Conservation (phyloP, 495 filamentous ascomycete species). For the Aspergillus steynii region DNA sequence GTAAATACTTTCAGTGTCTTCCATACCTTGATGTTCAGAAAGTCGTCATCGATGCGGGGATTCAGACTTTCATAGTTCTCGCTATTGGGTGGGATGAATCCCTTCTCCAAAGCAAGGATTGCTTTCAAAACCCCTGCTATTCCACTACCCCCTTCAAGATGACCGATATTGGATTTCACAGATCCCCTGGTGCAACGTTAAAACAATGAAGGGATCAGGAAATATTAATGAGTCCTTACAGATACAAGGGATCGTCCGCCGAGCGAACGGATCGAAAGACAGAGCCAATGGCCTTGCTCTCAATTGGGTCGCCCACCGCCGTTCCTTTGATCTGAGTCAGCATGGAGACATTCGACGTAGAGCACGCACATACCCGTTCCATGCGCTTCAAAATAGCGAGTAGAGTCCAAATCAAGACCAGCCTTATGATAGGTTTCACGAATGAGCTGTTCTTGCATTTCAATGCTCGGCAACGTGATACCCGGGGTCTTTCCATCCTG, state of each 20-base stretch:
- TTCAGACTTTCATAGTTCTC: constrained; percentile 22
- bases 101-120: constrained; percentile 40
- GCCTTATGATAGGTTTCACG: constrained; percentile 39
- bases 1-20: background rate
- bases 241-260: constrained; percentile 23
- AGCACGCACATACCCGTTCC: constrained; percentile 29
- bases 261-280: constrained; percentile 16
- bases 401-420: constrained; percentile 34
- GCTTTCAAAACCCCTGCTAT: constrained; percentile 43
- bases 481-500: constrained; percentile 56
- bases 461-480: constrained; percentile 41
- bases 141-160: constrained; percentile 30
- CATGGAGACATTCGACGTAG: background rate
- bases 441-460: constrained; percentile 44
- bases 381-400: constrained; percentile 50
- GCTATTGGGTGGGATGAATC: constrained; percentile 36
- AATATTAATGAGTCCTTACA: constrained; percentile 5
- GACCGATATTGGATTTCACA: constrained; percentile 34
- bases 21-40: constrained; percentile 13
- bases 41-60: constrained; percentile 17
- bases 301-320: constrained; percentile 48
- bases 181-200: constrained; percentile 9
- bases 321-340: constrained; percentile 35
- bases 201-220: too few relatives aligned
- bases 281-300: constrained; percentile 34